Conservation (phyloP, 139 green algal genomes). For the Zygnema circumcarinatum region DNA sequence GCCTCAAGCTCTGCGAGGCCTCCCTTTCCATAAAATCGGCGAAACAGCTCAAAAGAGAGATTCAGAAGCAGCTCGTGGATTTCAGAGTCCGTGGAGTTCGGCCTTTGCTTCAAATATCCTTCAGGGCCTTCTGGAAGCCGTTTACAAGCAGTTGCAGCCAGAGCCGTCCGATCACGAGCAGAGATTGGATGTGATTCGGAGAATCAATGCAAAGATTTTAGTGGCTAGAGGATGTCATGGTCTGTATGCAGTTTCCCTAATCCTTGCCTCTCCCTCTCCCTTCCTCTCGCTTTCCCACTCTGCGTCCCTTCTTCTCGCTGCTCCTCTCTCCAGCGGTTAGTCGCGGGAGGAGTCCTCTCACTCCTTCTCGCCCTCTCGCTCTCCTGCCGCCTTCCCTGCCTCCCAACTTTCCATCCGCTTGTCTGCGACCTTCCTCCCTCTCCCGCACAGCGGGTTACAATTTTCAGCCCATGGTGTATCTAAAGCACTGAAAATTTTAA, state of each 20-base stretch:
- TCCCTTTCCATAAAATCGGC: not conserved
- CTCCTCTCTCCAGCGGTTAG: not conserved
- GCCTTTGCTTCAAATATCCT: not conserved
- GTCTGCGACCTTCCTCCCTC: not conserved
- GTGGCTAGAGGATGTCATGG: not conserved
- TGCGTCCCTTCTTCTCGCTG: not conserved
- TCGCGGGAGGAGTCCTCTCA: not conserved
- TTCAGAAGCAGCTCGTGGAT: not conserved
- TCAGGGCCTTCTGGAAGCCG: not conserved
- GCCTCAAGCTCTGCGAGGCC: too few relatives aligned
- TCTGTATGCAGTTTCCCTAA: not conserved
- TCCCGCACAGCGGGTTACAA: too few relatives aligned
- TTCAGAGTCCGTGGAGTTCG: not conserved
- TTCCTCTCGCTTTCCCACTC: not conserved
- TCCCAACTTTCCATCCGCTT: not conserved
- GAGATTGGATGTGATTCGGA: slow-evolving; percentile 3
- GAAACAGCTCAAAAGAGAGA: not conserved
- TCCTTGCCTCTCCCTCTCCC: not conserved
- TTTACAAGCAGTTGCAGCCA: slow-evolving; percentile 2
- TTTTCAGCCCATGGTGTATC: too few relatives aligned
- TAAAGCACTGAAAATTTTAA: too few relatives aligned
- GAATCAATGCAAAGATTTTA: not conserved
- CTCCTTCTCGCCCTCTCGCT: not conserved
- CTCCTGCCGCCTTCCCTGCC: not conserved
- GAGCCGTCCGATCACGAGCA: not conserved